Evolutionary conservation across 139 green algal species (phyloP), one percentile per base, ranked within the genome.

Genomic region (Volvox reticuliferus): DNA sequence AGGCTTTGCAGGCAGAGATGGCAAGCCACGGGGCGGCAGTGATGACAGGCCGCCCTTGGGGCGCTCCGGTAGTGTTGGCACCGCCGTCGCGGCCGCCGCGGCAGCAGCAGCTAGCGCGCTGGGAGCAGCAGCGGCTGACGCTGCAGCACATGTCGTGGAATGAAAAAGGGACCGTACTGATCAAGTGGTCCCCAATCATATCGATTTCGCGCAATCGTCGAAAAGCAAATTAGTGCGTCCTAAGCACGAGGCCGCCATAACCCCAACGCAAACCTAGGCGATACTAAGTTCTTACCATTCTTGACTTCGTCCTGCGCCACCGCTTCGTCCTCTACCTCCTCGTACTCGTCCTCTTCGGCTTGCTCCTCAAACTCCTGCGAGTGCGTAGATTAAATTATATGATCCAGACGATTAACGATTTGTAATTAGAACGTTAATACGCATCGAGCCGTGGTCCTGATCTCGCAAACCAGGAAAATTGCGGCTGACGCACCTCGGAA

Each of bases 401-500:
- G 63, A 12, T 44, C 30, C 0, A 17, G 16, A 84, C 22, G 24
- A 84, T 30, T 61, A 82, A 19, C n/a, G 6, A 24, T 61, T 55
- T 82, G 32, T 68, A 36, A 24, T 9, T 12, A 35, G 35, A 33
- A 55, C 3, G 6, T 28, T 3, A 12, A 73, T 28, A 73, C 65
- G 65, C 65, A 28, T 73, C 65, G 16, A 73, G 21, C 65, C 16
- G 65, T 26, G 28, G 76, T 21, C 76, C 32, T 55, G 50, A 86
- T 86, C 79, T 73, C 50, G 26, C 55, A 73, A 73, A 16, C 22
- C 13, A 44, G 79, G 14, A n/a, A 71, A 86, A 86, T 86, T 86
- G 79, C 79, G 79, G 79, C 79, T 84, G 79, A 50, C n/a, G 24
- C 79, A 86, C 79, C 79, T 86, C 79, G 79, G 50, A 71, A 71